Conservation (phyloP, 2,329 filamentous ascomycete genomes). For the Delphinella strobiligena region DNA sequence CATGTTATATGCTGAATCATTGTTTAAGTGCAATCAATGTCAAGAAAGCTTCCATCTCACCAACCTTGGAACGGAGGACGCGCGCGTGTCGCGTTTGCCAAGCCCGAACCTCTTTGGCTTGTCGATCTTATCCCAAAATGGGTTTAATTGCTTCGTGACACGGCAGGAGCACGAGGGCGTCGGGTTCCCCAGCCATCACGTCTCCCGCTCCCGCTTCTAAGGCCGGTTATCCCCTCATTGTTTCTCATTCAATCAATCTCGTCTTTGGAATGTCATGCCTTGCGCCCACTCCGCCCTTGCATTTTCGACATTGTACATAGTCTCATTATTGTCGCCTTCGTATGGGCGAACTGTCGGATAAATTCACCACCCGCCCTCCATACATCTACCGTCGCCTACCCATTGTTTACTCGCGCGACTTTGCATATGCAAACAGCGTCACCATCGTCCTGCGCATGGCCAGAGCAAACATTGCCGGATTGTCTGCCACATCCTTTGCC, state of each 20-base stretch:
- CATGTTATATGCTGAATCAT: too few species aligned
- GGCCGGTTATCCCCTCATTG: not conserved
- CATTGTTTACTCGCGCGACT: conserved; percentile 25
- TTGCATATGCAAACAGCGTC: conserved; percentile 31
- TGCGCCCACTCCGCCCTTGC: conserved; percentile 12
- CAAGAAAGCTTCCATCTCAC: too few species aligned
- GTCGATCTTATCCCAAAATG: too few species aligned
- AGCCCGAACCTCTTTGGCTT: too few species aligned
- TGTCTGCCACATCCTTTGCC: conserved; percentile 38
- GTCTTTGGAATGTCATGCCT: conserved; percentile 8
- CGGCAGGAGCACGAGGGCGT: too few species aligned
- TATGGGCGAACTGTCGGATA: conserved; percentile 12
- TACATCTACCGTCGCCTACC: conserved; percentile 13
- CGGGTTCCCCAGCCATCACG: not conserved
- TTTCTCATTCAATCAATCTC: not conserved
- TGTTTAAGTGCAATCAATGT: too few species aligned
- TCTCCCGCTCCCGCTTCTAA: too few species aligned
- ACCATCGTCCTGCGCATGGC: conserved; percentile 31
- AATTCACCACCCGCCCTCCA: conserved; percentile 4
- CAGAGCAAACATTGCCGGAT: conserved; percentile 32
- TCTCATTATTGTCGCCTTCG: conserved; percentile 5
- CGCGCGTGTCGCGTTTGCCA: too few species aligned
- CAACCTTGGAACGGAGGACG: too few species aligned
- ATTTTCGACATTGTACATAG: conserved; percentile 10
- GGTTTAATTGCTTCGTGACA: too few species aligned